Percentiles rank a stretch among this genome's conserved stretches.
phyloP scores from a whole-genome alignment of 805 yeast species.

The Candida ulmi region DNA sequence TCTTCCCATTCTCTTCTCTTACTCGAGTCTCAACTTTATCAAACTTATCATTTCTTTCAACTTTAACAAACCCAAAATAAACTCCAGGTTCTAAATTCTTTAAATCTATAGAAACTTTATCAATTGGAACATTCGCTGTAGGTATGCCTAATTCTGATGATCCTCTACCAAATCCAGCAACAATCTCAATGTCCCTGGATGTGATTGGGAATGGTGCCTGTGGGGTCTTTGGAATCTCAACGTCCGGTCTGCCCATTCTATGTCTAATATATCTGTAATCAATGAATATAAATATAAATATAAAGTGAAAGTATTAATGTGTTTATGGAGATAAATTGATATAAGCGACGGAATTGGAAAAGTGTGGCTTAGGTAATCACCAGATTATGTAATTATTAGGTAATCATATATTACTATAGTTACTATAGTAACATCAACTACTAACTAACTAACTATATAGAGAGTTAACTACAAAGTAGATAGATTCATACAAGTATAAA shows the following conservation, averaged over 20 bases:
- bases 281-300: too few relatives aligned
- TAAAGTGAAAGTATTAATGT: too few relatives aligned
- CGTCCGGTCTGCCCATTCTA: constrained; percentile 20
- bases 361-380: too few relatives aligned
- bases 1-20: constrained; percentile 27
- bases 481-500: too few relatives aligned
- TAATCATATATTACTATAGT: too few relatives aligned
- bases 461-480: too few relatives aligned
- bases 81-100: constrained; percentile 64
- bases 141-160: constrained; percentile 92
- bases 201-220: constrained; percentile 43
- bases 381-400: too few relatives aligned
- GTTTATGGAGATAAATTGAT: too few relatives aligned
- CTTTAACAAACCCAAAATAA: constrained; percentile 74
- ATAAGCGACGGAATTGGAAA: too few relatives aligned
- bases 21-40: neutral
- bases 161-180: constrained; percentile 93
- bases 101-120: constrained; percentile 31
- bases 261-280: too few relatives aligned
- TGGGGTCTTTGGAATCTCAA: constrained; percentile 36
- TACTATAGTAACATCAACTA: too few relatives aligned
- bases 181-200: constrained; percentile 39
- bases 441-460: too few relatives aligned
- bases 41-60: constrained; percentile 16
- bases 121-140: constrained; percentile 82